These are phyloP conservation scores for Pseudocercospora vitis DNA, from an alignment of 2,329 filamentous ascomycete genomes.

Conservation along the genomic window DNA sequence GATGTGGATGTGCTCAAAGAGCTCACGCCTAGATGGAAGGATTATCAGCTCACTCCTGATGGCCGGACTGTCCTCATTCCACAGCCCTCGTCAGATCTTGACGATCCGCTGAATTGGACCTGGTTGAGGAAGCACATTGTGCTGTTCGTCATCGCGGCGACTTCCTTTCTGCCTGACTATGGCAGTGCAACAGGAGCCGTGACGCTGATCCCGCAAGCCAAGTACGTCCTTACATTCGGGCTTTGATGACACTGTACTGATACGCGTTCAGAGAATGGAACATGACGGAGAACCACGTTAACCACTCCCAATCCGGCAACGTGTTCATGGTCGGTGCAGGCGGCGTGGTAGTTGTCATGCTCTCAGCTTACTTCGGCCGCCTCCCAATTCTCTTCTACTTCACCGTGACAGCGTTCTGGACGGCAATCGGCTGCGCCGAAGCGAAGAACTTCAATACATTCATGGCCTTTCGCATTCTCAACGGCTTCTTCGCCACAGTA, in stretches of 20 bases:
- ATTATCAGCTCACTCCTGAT: conserved; percentile 40
- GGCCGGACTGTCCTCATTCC: conserved; percentile 28
- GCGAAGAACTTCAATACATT: conserved; percentile 42
- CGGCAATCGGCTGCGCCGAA: conserved; percentile 43
- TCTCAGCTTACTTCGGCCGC: conserved; percentile 48
- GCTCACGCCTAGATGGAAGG: conserved; percentile 41
- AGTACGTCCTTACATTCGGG: not conserved
- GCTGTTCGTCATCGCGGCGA: conserved; percentile 27
- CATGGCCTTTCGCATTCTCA: conserved; percentile 46
- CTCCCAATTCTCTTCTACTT: conserved; percentile 48
- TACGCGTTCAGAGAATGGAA: conserved; percentile 10
- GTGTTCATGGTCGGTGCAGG: conserved; percentile 47
- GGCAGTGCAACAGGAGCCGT: conserved; percentile 18
- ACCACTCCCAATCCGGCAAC: conserved; percentile 14
- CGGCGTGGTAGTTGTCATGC: conserved; percentile 44
- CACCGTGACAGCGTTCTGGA: conserved; percentile 39
- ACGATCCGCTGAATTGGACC: conserved; percentile 33
- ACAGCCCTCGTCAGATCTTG: conserved; percentile 23
- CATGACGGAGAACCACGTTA: conserved; percentile 13
- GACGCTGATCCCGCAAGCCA: conserved; percentile 15
- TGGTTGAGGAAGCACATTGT: conserved; percentile 43
- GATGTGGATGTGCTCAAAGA: conserved; percentile 34
- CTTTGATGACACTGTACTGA: not conserved
- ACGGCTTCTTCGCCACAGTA: conserved; percentile 39
- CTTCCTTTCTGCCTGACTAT: conserved; percentile 19